Conservation (phyloP, 179 eudicot genomes). For the Sideroxylon spinosum region DNA sequence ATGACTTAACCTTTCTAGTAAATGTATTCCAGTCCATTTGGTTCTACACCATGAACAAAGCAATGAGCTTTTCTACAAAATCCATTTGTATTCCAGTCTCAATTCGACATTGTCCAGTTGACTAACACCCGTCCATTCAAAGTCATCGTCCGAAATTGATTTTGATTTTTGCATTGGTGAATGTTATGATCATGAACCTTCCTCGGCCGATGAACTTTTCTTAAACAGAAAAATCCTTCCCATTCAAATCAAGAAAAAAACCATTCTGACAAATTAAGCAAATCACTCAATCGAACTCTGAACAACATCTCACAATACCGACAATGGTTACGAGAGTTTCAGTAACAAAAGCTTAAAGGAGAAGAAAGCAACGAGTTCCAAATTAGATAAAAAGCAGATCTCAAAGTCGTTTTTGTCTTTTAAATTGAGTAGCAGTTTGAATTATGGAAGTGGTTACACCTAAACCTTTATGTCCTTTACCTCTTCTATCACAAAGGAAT, state of each 20-base stretch:
- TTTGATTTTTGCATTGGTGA: constrained; percentile 44
- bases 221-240: constrained; percentile 69
- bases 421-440: too few species aligned
- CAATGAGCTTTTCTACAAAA: too few species aligned
- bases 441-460: too few species aligned
- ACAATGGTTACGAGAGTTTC: neutral
- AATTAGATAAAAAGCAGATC: constrained; percentile 26
- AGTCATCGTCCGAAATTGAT: constrained; percentile 39
- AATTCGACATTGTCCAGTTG: constrained; percentile 34
- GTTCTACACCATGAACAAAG: too few species aligned
- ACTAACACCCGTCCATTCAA: constrained; percentile 35
- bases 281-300: neutral
- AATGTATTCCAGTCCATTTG: too few species aligned
- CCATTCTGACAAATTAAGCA: neutral
- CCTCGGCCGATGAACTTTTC: constrained; percentile 87
- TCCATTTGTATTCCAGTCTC: too few species aligned
- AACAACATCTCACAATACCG: neutral
- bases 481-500: too few species aligned
- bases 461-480: too few species aligned
- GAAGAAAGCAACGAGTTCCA: neutral
- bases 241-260: constrained; percentile 25
- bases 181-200: constrained; percentile 32
- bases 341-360: neutral
- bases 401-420: too few species aligned
- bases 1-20: too few species aligned